Base-by-base conservation (phyloP, 129 eudicot genomes). In the Solidago caesia region DNA sequence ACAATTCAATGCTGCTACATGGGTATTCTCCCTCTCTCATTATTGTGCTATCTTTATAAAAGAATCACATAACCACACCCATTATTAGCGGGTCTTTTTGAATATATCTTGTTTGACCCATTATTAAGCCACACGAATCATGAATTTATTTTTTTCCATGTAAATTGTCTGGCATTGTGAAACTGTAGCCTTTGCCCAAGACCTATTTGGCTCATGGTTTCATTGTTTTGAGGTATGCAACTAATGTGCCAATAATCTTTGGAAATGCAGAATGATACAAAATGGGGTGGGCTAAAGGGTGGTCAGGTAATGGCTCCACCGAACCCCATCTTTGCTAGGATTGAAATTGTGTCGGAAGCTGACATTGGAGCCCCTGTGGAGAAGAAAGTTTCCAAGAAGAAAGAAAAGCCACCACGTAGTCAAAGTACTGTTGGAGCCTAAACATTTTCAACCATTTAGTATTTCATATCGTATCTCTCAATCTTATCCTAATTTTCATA, bases 271-370 rank as follows among this genome's bases (percentile, higher is more conserved):
- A 71, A 58, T 57, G 97, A 95, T 13, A 88, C 96, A n/a, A 85
- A 79, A 44, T 95, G 99, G 99, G 97, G 99, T 21, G 97, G 92
- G 78, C 84, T 95, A 42, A 95, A 91, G 81, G 82, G 84, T 4
- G 92, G 97, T 71, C 95, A 87, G 9, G 77, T 91, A 74, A 89
- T 83, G 92, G 92, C 92, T 58, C 90, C 82, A 68, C 90, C 99
- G 13, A 79, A 61, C 60, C 97, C 99, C 26, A 81, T 95, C 57
- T 95, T 95, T 43, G 89, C 95, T 15, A 91, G 84, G 74, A 82
- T 95, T 8, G 97, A 91, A 79, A 75, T 53, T 6, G 73, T 43
- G 12, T 21, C 71, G 1, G 90, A 86, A 56, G 74, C 27, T 6
- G 84, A 75, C 46, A 79, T 58, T 75, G 81, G 72, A 33, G 42